A percentile compares a stretch with the other conserved stretches of the same genome.
Evolutionary conservation across 805 yeast species (phyloP).

Genomic region (Ogataea kodamae): DNA sequence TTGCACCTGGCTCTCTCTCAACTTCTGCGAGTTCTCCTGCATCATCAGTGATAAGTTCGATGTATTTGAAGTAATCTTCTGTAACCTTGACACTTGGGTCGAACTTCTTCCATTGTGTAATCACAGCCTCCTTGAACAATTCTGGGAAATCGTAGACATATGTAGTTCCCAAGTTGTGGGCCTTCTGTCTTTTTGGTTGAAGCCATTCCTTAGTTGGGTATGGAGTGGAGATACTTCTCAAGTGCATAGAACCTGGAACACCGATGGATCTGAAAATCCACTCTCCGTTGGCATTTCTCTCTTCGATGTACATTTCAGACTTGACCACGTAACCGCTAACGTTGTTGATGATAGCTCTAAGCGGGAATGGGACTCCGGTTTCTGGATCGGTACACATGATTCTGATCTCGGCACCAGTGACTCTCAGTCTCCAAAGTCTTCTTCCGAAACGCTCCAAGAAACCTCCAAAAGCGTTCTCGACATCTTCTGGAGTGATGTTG

Average conservation of each 20-base stretch:
- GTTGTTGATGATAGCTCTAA: constrained; percentile 93
- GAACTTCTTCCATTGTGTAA: constrained; percentile 76
- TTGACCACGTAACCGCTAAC: constrained; percentile 97
- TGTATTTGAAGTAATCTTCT: constrained; percentile 71
- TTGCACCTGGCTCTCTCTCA: constrained; percentile 94
- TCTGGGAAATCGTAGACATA: constrained; percentile 99
- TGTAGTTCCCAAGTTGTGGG: constrained; percentile 97
- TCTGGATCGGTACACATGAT: constrained; percentile 89
- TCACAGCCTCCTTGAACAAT: constrained; percentile 87
- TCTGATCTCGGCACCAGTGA: constrained; percentile 96
- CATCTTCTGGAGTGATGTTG: constrained; percentile 91
- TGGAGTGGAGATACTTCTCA: constrained; percentile 92
- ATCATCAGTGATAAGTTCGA: constrained; percentile 84
- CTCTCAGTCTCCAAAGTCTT: constrained; percentile 93
- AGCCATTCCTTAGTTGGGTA: constrained; percentile 97
- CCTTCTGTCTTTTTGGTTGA: constrained; percentile 98
- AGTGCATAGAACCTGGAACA: constrained; percentile 94
- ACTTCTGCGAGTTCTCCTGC: constrained; percentile 80
- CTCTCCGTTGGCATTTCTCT: constrained; percentile 86
- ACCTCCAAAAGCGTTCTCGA: constrained; percentile 96
- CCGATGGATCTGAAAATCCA: constrained; percentile 97
- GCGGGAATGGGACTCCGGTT: constrained; percentile 88
- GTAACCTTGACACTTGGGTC: constrained; percentile 57
- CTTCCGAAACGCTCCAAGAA: constrained; percentile 97
- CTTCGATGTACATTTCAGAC: constrained; percentile 92